Conservation (phyloP, 1,139 yeast species). For the Geotrichum carabidarum region DNA sequence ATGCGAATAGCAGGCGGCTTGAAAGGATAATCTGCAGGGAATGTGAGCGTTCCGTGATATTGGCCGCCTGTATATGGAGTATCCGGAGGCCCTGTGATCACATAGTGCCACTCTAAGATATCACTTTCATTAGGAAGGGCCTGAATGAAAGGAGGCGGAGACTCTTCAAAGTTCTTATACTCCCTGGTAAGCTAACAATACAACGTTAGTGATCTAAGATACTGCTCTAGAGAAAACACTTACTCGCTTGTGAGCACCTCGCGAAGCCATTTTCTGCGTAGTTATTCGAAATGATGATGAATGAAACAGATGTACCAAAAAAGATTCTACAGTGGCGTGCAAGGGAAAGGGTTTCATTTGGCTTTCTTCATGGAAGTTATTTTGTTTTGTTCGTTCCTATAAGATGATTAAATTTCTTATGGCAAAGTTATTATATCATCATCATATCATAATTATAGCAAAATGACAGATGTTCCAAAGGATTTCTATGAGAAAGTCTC, state of each 20-base stretch:
- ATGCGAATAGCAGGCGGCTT: constrained; percentile 88
- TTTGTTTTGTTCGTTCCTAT: too few species aligned
- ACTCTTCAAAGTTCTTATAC: constrained; percentile 64
- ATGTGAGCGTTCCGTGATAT: constrained; percentile 78
- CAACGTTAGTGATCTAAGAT: not conserved
- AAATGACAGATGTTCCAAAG: constrained; percentile 3
- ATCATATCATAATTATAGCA: not conserved
- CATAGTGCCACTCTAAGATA: constrained; percentile 72
- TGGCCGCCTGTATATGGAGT: constrained; percentile 84
- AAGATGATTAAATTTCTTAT: too few species aligned
- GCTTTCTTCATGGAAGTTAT: too few species aligned
- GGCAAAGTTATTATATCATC: too few species aligned
- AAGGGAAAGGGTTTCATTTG: too few species aligned
- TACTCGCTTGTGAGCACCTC: not conserved
- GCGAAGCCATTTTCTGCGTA: not conserved
- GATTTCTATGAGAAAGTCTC: constrained; percentile 25
- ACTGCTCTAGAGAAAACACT: not conserved
- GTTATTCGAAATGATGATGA: not conserved
- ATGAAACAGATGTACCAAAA: too few species aligned
- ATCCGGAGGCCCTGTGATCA: constrained; percentile 79
- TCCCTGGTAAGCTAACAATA: constrained; percentile 56
- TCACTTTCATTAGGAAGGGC: constrained; percentile 84
- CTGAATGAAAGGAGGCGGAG: constrained; percentile 72
- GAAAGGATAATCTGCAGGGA: constrained; percentile 85
- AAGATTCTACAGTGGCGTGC: too few species aligned